Evolutionary conservation across 768 basidiomycete genomes (phyloP), one percentile per base, ranked within the genome.

Genomic region (Coprinellus micaceus): DNA sequence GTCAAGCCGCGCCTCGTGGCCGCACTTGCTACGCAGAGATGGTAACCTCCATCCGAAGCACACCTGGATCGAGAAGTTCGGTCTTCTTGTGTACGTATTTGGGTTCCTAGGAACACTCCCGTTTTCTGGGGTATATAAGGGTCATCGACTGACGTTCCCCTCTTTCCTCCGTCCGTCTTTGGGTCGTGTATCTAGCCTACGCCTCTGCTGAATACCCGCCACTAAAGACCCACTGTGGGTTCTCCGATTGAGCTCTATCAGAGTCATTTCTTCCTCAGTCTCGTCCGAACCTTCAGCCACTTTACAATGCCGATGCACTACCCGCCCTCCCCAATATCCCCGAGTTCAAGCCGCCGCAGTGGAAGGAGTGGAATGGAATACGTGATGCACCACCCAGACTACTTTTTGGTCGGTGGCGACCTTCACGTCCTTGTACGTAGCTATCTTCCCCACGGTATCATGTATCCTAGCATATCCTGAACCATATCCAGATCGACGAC

Each of bases 401-500:
- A 54, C 29, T 54, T 45, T 33, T 11, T 54, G 11, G 22, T 22
- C 29, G 53, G 30, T 21, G 53, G 53, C 19, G 44, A 44, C 22
- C 44, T 54, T n/a, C 46, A 17, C 44, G 29, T 54, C 26, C 19
- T 46, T 24, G 53, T 54, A n/a, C 6, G 41, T 43, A 1, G 19
- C 29, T 15, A 11, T 26, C 25, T 13, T 44, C 52, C 7, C 17
- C 1, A 10, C 33, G 2, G 25, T 3, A 24, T 6, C 4, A 6
- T 40, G 6, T 19, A 12, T 24, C 13, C 7, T 15, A 21, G 5
- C n/a, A n/a, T 43, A 1, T 10, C 52, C 22, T 13, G 21, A 4
- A 36, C 19, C 10, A 15, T 24, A 11, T 46, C 17, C 25, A 62
- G 61, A 41, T 53, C 28, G 58, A 36, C 10, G 43, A 26, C n/a